Conservation (phyloP, 805 yeast genomes). For the Wickerhamiella lipophila region DNA sequence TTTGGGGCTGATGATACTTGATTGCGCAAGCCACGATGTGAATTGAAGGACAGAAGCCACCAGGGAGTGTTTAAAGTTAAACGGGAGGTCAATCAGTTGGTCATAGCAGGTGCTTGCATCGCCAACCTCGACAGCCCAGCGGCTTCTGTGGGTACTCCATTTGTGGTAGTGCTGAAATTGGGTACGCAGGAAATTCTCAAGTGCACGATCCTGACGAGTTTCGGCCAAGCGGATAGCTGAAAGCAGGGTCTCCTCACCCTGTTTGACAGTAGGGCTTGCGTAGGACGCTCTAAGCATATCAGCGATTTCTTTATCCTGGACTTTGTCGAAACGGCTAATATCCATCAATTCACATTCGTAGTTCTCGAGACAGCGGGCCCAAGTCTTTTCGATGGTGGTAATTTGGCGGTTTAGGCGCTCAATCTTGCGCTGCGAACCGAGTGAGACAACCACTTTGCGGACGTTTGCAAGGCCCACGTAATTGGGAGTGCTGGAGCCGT, state of each 20-base stretch:
- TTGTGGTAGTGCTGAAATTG: slow-evolving; percentile 6
- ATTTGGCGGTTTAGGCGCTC: slow-evolving; percentile 4
- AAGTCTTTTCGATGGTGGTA: not conserved
- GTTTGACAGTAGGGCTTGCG: not conserved
- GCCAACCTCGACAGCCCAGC: slow-evolving; percentile 3
- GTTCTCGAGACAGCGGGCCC: not conserved
- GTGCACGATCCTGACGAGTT: not conserved
- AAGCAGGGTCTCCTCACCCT: not conserved
- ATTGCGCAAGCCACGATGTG: slow-evolving; percentile 1
- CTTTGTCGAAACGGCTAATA: not conserved
- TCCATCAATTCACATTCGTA: not conserved
- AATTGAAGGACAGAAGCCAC: slow-evolving; percentile 7
- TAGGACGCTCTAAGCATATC: not conserved
- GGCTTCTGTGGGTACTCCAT: slow-evolving; percentile 3
- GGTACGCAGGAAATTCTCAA: not conserved
- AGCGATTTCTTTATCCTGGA: not conserved
- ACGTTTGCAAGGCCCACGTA: slow-evolving; percentile 3
- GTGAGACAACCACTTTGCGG: not conserved
- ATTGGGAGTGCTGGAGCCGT: not conserved
- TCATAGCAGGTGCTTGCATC: not conserved
- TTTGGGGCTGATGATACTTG: slow-evolving; percentile 1
- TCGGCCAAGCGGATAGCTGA: not conserved
- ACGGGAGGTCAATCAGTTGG: slow-evolving; percentile 1
- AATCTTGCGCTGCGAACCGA: not conserved
- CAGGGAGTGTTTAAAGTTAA: slow-evolving; percentile 5